Evolutionary conservation across 2,329 filamentous ascomycete genomes (phyloP).

Genomic region (Tolypocladium amazonense): DNA sequence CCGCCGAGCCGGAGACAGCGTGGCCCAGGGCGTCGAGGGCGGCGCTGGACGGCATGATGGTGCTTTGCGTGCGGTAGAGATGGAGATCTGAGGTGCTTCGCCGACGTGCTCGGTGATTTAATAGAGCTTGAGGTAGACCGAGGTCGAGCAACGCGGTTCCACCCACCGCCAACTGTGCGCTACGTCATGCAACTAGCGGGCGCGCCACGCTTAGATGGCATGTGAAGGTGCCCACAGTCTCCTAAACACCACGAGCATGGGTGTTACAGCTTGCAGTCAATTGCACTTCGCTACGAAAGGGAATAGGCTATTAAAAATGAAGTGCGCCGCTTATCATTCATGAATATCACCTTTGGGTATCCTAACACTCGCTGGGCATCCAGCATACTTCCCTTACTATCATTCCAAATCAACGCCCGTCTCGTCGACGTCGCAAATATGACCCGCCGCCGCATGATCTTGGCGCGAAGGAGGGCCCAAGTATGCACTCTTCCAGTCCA

Average conservation of each 20-base stretch:
- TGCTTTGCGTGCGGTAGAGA: not conserved
- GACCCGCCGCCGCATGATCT: not conserved
- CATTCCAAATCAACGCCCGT: not conserved
- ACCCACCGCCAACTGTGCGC: not conserved
- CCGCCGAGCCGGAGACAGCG: constrained; percentile 68
- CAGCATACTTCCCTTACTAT: not conserved
- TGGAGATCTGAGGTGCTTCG: not conserved
- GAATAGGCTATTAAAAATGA: not conserved
- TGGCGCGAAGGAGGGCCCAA: not conserved
- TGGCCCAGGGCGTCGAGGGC: constrained; percentile 67
- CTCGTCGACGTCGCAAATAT: not conserved
- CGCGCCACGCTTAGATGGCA: not conserved
- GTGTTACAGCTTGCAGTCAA: not conserved
- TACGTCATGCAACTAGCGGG: not conserved
- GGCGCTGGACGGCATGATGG: constrained; percentile 18
- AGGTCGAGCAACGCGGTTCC: not conserved
- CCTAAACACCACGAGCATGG: not conserved
- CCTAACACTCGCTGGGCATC: not conserved
- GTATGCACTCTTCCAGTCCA: not conserved
- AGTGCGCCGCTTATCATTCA: not conserved
- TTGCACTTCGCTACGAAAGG: not conserved
- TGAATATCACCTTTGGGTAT: not conserved
- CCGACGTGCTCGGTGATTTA: not conserved
- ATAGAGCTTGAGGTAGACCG: not conserved
- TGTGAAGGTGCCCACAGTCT: not conserved